Conservation (phyloP, 495 filamentous ascomycete genomes). For the Penicillium canescens region DNA sequence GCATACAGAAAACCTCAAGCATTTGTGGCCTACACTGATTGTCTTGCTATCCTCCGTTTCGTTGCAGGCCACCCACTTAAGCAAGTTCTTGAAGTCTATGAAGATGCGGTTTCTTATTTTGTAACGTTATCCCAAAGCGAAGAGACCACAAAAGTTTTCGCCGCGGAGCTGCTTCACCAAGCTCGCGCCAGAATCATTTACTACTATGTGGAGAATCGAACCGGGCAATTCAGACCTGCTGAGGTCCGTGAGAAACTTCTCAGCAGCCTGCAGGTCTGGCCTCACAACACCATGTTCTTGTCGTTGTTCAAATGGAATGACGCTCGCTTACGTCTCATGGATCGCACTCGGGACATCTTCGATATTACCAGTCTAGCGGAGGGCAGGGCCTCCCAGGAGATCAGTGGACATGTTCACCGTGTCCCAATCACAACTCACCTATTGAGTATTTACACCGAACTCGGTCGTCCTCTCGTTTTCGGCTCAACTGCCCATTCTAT, state of each 20-base stretch:
- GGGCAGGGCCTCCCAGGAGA: conserved; percentile 35
- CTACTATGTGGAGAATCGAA: conserved; percentile 56
- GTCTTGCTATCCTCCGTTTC: conserved; percentile 64
- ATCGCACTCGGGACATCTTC: conserved; percentile 62
- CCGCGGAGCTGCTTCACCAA: conserved; percentile 63
- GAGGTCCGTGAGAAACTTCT: conserved; percentile 60
- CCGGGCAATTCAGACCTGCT: conserved; percentile 61
- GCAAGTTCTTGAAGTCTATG: conserved; percentile 51
- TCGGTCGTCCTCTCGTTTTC: conserved; percentile 39
- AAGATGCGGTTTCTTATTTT: conserved; percentile 43
- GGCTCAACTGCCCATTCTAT: conserved; percentile 61
- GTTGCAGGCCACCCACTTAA: conserved; percentile 40
- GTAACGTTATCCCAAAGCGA: conserved; percentile 30
- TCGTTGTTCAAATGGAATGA: conserved; percentile 71
- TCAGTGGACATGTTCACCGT: background rate
- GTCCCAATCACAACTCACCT: conserved; percentile 52
- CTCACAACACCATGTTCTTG: conserved; percentile 77
- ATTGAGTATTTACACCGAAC: conserved; percentile 69
- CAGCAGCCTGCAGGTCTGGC: conserved; percentile 62
- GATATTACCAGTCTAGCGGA: background rate
- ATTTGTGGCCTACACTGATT: conserved; percentile 58
- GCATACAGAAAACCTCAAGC: conserved; percentile 42
- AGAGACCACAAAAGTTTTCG: conserved; percentile 32
- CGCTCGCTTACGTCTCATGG: conserved; percentile 64
- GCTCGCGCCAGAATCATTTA: conserved; percentile 65